Evolutionary conservation across 345 rosid genomes (phyloP), one percentile per base, ranked within the genome.

Genomic region (Citrus maxima): DNA sequence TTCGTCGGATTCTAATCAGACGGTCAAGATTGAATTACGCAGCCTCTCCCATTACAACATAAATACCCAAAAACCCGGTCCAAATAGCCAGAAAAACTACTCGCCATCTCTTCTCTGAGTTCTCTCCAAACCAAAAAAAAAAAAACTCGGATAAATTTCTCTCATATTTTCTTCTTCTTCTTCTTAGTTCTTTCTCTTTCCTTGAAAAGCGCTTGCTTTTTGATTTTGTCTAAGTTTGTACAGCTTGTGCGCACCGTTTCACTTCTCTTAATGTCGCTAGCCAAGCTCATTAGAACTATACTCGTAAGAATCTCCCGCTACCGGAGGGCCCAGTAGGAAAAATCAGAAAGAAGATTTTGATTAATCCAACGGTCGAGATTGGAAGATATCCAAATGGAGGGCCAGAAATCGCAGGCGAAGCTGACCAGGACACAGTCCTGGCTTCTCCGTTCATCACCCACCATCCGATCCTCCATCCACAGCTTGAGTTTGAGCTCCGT

Each of bases 391-490:
- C 67, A 46, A 19, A 92, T 91, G 98, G 97, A 92, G 56, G 88
- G 89, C 60, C 85, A 82, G 73, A 90, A 85, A 81, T 78, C 89
- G 82, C 93, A 88, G 81, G 73, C 86, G 67, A 89, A 89, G 93
- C 92, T 94, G 1, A 90, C 97, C 71, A 82, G 97, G 69, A 93
- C 95, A 0, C 88, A 90, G 64, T 96, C 99, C 4, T 92, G 97
- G 61, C 93, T 96, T 37, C 93, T 95, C 67, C 91, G 97, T 40
- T 91, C 97, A 27, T 88, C 96, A 16, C 92, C 97, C 7, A 94
- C 94, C 80, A 82, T 90, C 78, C 93, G 97, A 80, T 93, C 97
- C 12, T 92, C 99, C 71, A 87, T 95, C 72, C 96, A 93, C 76
- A 95, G 99, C 68, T 83, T 95, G 16, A 95, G 99, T 67, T 83